Evolutionary conservation across 2,329 filamentous ascomycete species (phyloP), one percentile per base, ranked within the genome.

Genomic region (Hymenotorrendiella dingleyae): DNA sequence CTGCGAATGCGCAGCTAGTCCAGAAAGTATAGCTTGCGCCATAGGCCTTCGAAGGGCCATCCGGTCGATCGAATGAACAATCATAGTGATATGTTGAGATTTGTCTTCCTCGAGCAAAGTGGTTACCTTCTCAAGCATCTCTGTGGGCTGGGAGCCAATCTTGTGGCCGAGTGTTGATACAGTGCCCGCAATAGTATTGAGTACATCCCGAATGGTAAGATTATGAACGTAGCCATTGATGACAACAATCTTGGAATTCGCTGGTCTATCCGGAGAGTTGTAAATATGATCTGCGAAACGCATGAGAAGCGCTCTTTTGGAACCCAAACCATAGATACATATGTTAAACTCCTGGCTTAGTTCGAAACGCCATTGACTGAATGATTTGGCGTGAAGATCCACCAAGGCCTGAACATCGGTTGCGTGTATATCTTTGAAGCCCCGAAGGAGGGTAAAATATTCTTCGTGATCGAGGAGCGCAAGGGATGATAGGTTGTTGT

Each of bases 341-440:
- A 97, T 71, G 57, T 86, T 89, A 69, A 95, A 97, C 17, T 82
- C 81, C 61, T 95, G 80, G 4, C 80, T 73, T 12, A 97, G 74
- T 67, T 98, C 93, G 61, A 97, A 96, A 1, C 76, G 68, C 93
- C 93, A 98, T 61, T 97, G 93, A 2, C 83, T 76, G 61, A 95
- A 97, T 0, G 85, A 88, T 47, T 84, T 79, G 33, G 79, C 71
- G 60, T 97, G 91, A 17, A 95, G 66, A 6, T 79, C 74, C 52
- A 85, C 73, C 20, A 98, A 69, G 50, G 84, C 84, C 14, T 76
- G 71, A 38, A 86, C 76, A 51, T 94, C 86, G 3, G 72, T 65
- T 24, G 70, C 69, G 61, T 95, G 90, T 0, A 76, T 77, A 53
- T 94, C 84, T 45, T 72, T 60, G 51, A 80, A 79, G 11, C 45